A percentile compares a stretch with the other conserved stretches of the same genome.
These are phyloP conservation scores for Exophiala spinifera DNA, from an alignment of 2,329 filamentous ascomycete species.

Conservation along the genomic window DNA sequence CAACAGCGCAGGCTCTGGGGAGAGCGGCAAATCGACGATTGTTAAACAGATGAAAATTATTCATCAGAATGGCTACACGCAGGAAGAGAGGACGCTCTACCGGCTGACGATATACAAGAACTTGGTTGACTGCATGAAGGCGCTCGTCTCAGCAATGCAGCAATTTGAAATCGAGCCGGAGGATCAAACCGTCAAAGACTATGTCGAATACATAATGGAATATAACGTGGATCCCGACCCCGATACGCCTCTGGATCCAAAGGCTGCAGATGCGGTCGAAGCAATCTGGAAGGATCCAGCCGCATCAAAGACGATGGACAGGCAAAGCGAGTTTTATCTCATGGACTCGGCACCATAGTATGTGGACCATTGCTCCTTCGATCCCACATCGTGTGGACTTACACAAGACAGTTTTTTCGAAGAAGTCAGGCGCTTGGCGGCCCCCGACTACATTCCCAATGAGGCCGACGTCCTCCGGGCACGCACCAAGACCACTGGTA, in stretches of 20 bases:
- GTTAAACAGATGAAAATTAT: conserved; percentile 99
- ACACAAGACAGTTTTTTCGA: conserved; percentile 76
- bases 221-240: conserved; percentile 91
- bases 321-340: conserved; percentile 95
- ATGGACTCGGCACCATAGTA: conserved; percentile 99
- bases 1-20: conserved; percentile 72
- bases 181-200: conserved; percentile 66
- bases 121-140: conserved; percentile 91
- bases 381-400: conserved; percentile 22
- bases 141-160: conserved; percentile 84
- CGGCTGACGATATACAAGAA: conserved; percentile 98
- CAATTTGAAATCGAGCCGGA: conserved; percentile 84
- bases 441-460: conserved; percentile 80
- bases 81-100: conserved; percentile 91
- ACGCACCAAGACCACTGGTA: conserved; percentile 96
- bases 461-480: conserved; percentile 95
- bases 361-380: conserved; percentile 35
- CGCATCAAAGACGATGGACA: conserved; percentile 78
- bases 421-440: conserved; percentile 79
- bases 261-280: conserved; percentile 77
- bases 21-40: conserved; percentile 98
- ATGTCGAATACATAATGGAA: conserved; percentile 75
- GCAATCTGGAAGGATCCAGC: conserved; percentile 88
- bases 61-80: conserved; percentile 93
- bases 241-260: conserved; percentile 74